Base-by-base conservation (phyloP, 2,329 filamentous ascomycete genomes). In the Alternaria solani region DNA sequence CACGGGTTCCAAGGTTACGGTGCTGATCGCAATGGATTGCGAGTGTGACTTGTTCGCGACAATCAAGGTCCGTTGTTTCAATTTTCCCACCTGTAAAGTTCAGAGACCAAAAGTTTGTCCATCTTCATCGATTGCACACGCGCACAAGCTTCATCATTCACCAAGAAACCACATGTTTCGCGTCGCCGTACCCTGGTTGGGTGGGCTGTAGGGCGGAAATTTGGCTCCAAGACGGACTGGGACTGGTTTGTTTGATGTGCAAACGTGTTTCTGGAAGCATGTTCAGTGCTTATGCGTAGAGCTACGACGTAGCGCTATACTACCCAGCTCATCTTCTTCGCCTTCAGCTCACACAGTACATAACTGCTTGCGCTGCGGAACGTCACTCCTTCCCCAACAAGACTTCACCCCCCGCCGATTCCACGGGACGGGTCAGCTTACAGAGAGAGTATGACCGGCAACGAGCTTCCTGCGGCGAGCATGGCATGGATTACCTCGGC, bases 221-320 rank as follows among this genome's bases (percentile, higher is more conserved):
- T 38, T 23, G 25, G 41, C 26, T 47, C 39, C 18, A 11, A 16
- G 28, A 30, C 25, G 9, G 18, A 44, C 28, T 30, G 23, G 23
- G 26, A 16, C 38, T 52, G 36, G 38, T 12, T 30, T 46, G 34
- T 56, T 56, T 46, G 52, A 51, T 51, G 53, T 32, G 38, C 57
- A 25, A 60, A 60, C 57, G 44, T 47, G 57, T 41, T 60, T 60
- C 52, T 51, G 46, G 57, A 56, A 60, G 46, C 23, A 49, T 30
- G 23, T 36, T 54, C 44, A 51, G 51, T 48, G 18, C 46, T 28
- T 34, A 42, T 38, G 34, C 34, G 30, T 55, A 59, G 51, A 43
- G 57, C 57, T 59, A 51, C 43, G 18, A 47, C 48, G 46, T 6
- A n/a, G 48, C 36, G 36, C 36, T n/a, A 18, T 39, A 39, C 43